Evolutionary conservation across 306 rosid genomes (phyloP).

Genomic region (Pterocarpus santalinus): DNA sequence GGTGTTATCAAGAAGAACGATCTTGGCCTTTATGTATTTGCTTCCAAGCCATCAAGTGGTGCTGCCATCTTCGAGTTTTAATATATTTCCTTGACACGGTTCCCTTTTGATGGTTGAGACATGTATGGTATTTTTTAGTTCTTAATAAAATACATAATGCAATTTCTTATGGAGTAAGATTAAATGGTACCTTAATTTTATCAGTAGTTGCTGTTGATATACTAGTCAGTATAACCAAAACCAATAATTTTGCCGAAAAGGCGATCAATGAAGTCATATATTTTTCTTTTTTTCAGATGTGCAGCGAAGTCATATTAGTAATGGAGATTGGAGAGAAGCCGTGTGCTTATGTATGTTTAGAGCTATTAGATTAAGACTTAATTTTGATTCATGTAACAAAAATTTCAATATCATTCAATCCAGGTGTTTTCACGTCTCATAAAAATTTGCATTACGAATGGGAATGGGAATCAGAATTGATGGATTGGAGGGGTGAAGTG

Average conservation of each 20-base stretch:
- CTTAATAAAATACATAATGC: neutral
- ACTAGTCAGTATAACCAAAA: neutral
- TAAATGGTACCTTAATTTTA: neutral
- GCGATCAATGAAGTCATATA: neutral
- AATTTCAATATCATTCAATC: too few species aligned
- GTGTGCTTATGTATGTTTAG: too few species aligned
- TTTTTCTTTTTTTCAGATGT: too few species aligned
- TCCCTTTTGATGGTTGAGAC: neutral
- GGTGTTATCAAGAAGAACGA: conserved; percentile 73
- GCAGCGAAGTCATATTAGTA: too few species aligned
- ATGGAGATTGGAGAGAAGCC: too few species aligned
- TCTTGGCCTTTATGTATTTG: conserved; percentile 83
- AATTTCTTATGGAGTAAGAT: conserved; percentile 32
- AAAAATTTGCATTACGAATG: too few species aligned
- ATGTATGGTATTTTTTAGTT: neutral
- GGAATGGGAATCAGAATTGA: too few species aligned
- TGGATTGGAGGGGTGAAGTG: too few species aligned
- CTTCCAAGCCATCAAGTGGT: conserved; percentile 99
- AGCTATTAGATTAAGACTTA: too few species aligned
- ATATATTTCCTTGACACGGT: conserved; percentile 14
- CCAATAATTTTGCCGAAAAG: conserved; percentile 9
- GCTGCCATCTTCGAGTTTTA: conserved; percentile 91
- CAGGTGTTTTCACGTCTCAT: too few species aligned
- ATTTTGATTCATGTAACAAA: too few species aligned
- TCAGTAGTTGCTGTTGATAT: conserved; percentile 20